Conservation (phyloP, 768 basidiomycete genomes). For the Pleurotus eryngii region DNA sequence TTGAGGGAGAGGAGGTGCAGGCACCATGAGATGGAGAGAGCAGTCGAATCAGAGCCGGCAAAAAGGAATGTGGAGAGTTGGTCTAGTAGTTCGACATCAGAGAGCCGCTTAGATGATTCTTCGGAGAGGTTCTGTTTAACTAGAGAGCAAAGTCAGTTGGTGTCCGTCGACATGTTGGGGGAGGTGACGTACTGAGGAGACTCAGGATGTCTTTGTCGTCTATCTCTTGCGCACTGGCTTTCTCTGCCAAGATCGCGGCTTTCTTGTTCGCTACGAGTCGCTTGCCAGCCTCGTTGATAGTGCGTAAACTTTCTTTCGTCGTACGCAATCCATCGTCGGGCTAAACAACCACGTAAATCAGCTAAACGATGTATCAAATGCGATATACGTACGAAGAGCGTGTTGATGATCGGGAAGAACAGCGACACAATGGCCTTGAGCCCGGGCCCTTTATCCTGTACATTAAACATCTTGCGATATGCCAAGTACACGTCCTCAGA, state of each 20-base stretch:
- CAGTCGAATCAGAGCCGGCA: conserved; percentile 60
- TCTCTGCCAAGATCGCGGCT: conserved; percentile 30
- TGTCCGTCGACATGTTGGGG: neutral
- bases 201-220: conserved; percentile 46
- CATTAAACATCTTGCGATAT: conserved; percentile 36
- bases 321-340: conserved; percentile 37
- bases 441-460: conserved; percentile 43
- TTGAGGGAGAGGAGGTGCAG: conserved; percentile 53
- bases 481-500: conserved; percentile 45
- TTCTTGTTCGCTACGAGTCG: conserved; percentile 43
- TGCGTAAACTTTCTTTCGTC: conserved; percentile 33
- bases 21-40: conserved; percentile 56
- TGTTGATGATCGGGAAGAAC: conserved; percentile 38
- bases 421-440: conserved; percentile 39
- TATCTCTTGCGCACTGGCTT: conserved; percentile 23
- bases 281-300: conserved; percentile 39
- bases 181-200: conserved; percentile 38
- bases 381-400: neutral
- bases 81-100: conserved; percentile 60
- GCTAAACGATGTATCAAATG: neutral
- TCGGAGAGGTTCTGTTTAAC: conserved; percentile 59
- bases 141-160: conserved; percentile 17
- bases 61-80: conserved; percentile 66
- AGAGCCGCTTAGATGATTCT: conserved; percentile 41
- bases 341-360: conserved; percentile 21